Conservation (phyloP, 352 stramenopile species). For the Aphanomyces euteiches region DNA sequence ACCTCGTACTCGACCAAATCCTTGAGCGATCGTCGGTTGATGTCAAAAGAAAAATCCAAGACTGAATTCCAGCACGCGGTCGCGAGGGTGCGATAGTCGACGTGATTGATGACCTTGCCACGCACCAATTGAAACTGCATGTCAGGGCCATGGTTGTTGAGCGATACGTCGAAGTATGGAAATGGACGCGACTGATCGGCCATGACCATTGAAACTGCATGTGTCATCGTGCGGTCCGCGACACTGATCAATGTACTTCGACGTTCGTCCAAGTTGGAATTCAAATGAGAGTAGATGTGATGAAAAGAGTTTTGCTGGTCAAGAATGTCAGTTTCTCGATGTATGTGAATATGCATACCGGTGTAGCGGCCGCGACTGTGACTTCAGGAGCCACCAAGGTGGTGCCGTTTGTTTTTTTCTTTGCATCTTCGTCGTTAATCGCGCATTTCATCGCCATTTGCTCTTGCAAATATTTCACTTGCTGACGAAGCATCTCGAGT, state of each 20-base stretch:
- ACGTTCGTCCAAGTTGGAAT: conserved; percentile 50
- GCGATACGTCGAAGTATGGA: conserved; percentile 70
- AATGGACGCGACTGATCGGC: conserved; percentile 40
- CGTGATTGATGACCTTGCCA: conserved; percentile 49
- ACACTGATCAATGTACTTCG: conserved; percentile 50
- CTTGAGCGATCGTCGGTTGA: conserved; percentile 51
- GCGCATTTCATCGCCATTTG: conserved; percentile 49
- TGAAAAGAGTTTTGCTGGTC: conserved; percentile 7
- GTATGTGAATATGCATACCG: background rate
- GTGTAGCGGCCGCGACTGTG: background rate
- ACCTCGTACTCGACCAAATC: conserved; percentile 59
- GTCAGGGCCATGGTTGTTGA: conserved; percentile 74
- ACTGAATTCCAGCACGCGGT: conserved; percentile 73
- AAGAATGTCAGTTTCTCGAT: background rate
- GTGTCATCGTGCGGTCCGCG: conserved; percentile 49
- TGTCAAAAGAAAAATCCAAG: conserved; percentile 72
- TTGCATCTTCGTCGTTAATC: conserved; percentile 36
- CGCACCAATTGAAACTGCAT: conserved; percentile 77
- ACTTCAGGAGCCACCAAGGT: background rate
- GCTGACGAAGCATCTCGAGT: conserved; percentile 58
- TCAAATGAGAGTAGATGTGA: conserved; percentile 14
- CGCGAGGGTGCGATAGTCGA: conserved; percentile 57
- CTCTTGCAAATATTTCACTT: conserved; percentile 71
- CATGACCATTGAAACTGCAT: conserved; percentile 32
- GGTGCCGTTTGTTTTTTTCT: background rate